Conservation (phyloP, 208 protist genomes). For the Herpetomonas muscarum region DNA sequence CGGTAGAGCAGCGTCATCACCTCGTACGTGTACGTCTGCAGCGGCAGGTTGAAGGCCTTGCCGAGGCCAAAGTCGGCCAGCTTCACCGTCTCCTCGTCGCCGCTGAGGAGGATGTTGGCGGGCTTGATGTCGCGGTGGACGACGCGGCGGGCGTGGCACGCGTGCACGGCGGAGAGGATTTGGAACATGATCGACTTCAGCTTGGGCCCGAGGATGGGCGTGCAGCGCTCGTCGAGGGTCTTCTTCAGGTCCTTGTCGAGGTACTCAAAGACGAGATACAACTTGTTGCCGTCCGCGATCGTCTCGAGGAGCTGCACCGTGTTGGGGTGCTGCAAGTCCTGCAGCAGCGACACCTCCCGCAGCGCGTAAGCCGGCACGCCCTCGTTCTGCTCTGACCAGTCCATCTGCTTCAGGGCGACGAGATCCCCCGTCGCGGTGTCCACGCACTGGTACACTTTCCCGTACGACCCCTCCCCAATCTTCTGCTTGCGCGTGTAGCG, state of each 20-base stretch:
- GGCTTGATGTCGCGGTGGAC: constrained; percentile 92
- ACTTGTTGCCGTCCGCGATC: constrained; percentile 88
- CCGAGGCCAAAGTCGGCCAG: constrained; percentile 91
- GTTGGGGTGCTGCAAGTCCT: constrained; percentile 88
- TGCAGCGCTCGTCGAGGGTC: constrained; percentile 79
- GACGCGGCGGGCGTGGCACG: constrained; percentile 82
- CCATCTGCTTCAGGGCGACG: constrained; percentile 84
- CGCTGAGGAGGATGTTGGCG: constrained; percentile 83
- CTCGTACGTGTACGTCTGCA: constrained; percentile 85
- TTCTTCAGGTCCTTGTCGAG: constrained; percentile 96
- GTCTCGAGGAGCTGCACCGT: constrained; percentile 94
- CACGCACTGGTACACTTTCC: constrained; percentile 95
- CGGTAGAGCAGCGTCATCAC: constrained; percentile 95
- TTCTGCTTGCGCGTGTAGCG: constrained; percentile 91
- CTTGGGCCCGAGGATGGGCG: constrained; percentile 49
- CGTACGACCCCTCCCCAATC: constrained; percentile 97
- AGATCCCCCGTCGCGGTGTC: constrained; percentile 58
- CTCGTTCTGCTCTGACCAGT: constrained; percentile 70
- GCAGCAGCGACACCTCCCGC: constrained; percentile 91
- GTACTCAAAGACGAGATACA: constrained; percentile 97
- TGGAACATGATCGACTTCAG: constrained; percentile 78
- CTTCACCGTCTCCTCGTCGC: constrained; percentile 73
- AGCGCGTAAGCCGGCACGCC: constrained; percentile 90
- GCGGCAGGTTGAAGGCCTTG: constrained; percentile 72
- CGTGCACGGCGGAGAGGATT: constrained; percentile 71